Evolutionary conservation across 352 stramenopile species (phyloP).

Genomic region (Globisporangium sylvaticum): DNA sequence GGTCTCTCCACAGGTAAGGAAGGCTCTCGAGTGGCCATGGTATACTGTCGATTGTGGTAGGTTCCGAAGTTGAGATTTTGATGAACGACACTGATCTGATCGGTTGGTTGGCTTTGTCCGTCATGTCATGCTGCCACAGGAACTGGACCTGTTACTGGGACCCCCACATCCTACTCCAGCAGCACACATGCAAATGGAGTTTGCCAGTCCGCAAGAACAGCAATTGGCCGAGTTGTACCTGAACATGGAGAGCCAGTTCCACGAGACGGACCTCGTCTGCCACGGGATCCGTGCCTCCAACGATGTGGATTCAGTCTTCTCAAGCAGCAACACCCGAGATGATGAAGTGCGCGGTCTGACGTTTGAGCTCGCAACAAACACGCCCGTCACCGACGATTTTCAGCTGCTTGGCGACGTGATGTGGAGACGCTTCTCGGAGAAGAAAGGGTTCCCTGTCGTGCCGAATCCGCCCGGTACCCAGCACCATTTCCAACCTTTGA

Average conservation of each 20-base stretch:
- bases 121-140: not conserved
- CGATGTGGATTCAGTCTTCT: not conserved
- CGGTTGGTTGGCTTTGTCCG: not conserved
- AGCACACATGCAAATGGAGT: not conserved
- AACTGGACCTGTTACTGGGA: not conserved
- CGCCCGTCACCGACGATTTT: not conserved
- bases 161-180: not conserved
- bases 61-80: not conserved
- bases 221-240: not conserved
- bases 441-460: not conserved
- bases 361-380: slow-evolving; percentile 13
- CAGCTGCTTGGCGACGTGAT: not conserved
- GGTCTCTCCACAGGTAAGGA: not conserved
- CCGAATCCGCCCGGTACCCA: not conserved
- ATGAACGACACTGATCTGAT: not conserved
- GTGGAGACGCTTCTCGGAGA: slow-evolving; percentile 5
- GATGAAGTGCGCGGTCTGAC: slow-evolving; percentile 2
- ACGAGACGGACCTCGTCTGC: slow-evolving; percentile 5
- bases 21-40: not conserved
- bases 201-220: not conserved
- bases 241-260: not conserved
- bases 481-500: no score
- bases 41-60: not conserved
- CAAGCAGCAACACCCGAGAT: not conserved
- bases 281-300: not conserved